Conservation (phyloP, 805 yeast species). For the Ogataea trehalophila region DNA sequence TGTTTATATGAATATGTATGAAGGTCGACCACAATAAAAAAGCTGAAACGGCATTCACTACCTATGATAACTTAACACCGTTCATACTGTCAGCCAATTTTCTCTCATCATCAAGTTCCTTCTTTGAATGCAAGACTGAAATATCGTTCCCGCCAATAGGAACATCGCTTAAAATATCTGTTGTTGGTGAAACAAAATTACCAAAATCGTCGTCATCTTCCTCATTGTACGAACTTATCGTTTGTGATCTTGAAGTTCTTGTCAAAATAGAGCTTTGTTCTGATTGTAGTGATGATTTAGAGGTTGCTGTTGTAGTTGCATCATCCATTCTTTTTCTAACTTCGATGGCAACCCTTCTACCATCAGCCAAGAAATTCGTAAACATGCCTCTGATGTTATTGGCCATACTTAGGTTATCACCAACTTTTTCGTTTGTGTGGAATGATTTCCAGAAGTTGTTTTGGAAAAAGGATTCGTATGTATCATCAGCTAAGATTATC, state of each 20-base stretch:
- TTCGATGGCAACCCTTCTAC: slow-evolving; percentile 84
- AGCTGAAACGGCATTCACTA: not conserved
- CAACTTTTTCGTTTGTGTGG: slow-evolving; percentile 55
- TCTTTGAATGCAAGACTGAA: slow-evolving; percentile 16
- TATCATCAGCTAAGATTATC: slow-evolving; percentile 92
- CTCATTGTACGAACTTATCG: slow-evolving; percentile 17
- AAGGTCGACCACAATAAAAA: not conserved
- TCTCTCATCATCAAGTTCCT: slow-evolving; percentile 12
- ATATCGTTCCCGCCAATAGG: slow-evolving; percentile 19
- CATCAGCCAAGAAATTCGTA: slow-evolving; percentile 88
- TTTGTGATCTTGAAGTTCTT: slow-evolving; percentile 17
- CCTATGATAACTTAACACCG: not conserved
- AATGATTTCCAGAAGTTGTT: slow-evolving; percentile 61
- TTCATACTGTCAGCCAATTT: slow-evolving; percentile 9
- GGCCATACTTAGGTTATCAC: slow-evolving; percentile 32
- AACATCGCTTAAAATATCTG: slow-evolving; percentile 19
- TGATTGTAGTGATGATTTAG: slow-evolving; percentile 4
- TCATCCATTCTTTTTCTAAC: slow-evolving; percentile 86
- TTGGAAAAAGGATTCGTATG: slow-evolving; percentile 81
- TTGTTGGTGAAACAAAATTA: slow-evolving; percentile 25
- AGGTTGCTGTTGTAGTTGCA: slow-evolving; percentile 34
- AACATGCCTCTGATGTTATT: slow-evolving; percentile 78
- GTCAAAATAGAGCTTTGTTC: slow-evolving; percentile 17
- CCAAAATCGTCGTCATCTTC: slow-evolving; percentile 34
- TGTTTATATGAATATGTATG: not conserved